Conservation (phyloP, 2,329 filamentous ascomycete genomes). For the Fusarium siculi region DNA sequence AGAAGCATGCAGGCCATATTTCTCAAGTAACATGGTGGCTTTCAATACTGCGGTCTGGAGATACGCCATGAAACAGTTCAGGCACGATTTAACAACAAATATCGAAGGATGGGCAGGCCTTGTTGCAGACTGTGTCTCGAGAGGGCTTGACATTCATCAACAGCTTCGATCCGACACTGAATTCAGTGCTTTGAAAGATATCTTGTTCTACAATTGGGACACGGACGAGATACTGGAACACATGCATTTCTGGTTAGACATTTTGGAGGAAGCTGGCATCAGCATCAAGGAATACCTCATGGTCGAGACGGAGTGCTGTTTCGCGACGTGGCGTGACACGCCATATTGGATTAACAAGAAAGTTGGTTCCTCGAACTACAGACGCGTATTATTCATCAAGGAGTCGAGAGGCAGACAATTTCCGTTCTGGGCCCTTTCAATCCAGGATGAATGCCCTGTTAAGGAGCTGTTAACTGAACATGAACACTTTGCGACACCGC, state of each 20-base stretch:
- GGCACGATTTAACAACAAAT: accelerated
- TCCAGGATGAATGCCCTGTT: not conserved
- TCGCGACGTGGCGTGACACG: not conserved
- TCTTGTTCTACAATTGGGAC: not conserved
- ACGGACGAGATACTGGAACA: not conserved
- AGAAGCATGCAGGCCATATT: not conserved
- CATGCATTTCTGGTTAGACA: not conserved
- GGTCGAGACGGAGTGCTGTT: not conserved
- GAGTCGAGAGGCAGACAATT: not conserved
- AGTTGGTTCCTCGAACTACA: not conserved
- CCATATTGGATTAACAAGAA: not conserved
- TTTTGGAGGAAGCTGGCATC: not conserved
- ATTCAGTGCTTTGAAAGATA: not conserved
- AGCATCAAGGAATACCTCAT: not conserved
- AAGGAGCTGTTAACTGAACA: not conserved
- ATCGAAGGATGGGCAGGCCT: not conserved
- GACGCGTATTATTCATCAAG: not conserved
- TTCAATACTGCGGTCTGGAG: not conserved
- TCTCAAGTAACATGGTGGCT: not conserved
- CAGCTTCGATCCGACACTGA: not conserved
- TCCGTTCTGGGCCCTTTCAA: not conserved
- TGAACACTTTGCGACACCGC: not conserved
- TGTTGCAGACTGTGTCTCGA: not conserved
- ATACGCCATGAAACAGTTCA: not conserved
- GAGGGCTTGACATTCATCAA: not conserved